Evolutionary conservation across 352 stramenopile genomes (phyloP), one percentile per base, ranked within the genome.

Genomic region (Saprolegnia parasitica): DNA sequence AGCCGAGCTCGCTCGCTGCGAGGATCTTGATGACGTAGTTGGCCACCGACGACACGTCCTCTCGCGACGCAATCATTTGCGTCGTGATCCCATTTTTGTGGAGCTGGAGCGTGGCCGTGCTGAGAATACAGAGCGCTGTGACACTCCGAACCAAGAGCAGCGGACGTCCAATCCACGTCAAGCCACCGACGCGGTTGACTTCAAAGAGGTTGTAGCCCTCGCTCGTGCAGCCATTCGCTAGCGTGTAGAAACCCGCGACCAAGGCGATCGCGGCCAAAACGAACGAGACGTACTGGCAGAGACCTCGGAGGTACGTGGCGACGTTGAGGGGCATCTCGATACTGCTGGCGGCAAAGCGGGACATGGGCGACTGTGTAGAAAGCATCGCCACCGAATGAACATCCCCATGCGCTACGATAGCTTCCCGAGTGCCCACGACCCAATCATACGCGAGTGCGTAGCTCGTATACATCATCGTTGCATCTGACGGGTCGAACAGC

Each of bases 51-150:
- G 3, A 4, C 13, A 49, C 42, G 18, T 49, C 42, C 1, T n/a
- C 42, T 15, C 42, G 3, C 1, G 42, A 49, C 11, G 42, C 18
- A 1, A 10, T n/a, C 13, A 49, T 2, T 15, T n/a, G 13, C 11
- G 42, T 49, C 13, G 8, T n/a, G 13, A 49, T n/a, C 11, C 42
- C 42, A n/a, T 2, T n/a, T 8, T 15, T n/a, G 5, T 52, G 11
- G n/a, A 66, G 58, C 58, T 66, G 18, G 5, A 66, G 23, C 40
- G 58, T 66, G 10, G 58, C 58, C 2, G 58, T 66, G 26, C 58
- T 66, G 9, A 66, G 26, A 40, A 66, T 35, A n/a, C 40, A 52
- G 21, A 66, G 15, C 23, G 58, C 29, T 21, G 35, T 52, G 26
- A 66, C 23, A n/a, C 58, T 52, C 13, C 58, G 58, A 1, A 66